Evolutionary conservation across 176 grass and related monocot genomes (phyloP), one percentile per base, ranked within the genome.

Genomic region (Poa annua): DNA sequence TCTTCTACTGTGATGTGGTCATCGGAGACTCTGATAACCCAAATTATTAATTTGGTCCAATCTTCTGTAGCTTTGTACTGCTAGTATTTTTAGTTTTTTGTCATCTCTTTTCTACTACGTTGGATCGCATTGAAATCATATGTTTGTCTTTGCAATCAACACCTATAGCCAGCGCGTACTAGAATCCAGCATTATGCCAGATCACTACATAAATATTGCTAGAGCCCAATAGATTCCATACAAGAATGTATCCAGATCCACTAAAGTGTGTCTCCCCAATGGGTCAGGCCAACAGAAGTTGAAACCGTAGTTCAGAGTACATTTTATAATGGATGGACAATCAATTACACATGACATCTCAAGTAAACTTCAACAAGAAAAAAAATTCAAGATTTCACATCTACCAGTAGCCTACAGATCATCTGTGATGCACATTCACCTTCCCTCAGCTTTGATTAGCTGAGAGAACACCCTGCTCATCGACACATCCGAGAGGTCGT

Each of bases 401-500:
- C 49, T 80, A 88, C 52, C 22, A 11, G 64, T 55, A 81, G 66
- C 66, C 80, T 85, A 84, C 80, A 80, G 76, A 80, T 36, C 34
- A 42, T 49, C 21, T 48, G 44, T 14, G 32, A 32, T 42, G 33
- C 56, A 32, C 22, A 13, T 61, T 92, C 72, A 94, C 84, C 96
- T 92, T 54, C 92, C 96, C 87, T 98, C 96, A 3, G 96, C 88
- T 72, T 93, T 93, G 82, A 98, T 93, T 54, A 98, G 82, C 77
- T 98, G 96, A 9, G 96, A 98, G 86, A 98, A 98, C 36, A 98
- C 96, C 45, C 89, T 73, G 79, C 90, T 91, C 92, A 95, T 95
- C 0, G 95, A 98, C 38, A 91, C 90, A 8, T 98, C 92, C 0
- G 92, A 91, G 32, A 91, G 85, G 65, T 94, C 92, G 4, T 89